Evolutionary conservation across 1,139 yeast genomes (phyloP), one percentile per base, ranked within the genome.

Genomic region (Meyerozyma sp.): DNA sequence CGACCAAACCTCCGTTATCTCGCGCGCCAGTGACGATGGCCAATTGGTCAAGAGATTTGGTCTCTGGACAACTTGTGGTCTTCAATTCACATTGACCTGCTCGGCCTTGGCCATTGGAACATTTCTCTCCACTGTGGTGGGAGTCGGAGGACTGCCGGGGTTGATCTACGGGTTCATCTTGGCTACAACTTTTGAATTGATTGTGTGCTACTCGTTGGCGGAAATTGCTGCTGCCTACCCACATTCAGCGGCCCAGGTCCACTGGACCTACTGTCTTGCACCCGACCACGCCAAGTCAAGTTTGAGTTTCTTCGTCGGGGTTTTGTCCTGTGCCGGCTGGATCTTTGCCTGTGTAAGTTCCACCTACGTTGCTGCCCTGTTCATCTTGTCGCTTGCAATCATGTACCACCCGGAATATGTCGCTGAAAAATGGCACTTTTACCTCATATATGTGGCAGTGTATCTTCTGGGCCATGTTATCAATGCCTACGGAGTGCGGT

Each of bases 181-280:
- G 32, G 57, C 63, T 1, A 58, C 55, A 2, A 41, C 52, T 0
- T 52, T 55, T 42, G 62, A 57, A 43, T 50, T 59, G 42, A 42
- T 61, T 14, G 50, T 59, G 8, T 58, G 63, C 43, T 54, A 48
- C 39, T 55, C 61, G 30, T 46, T 62, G 40, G 65, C 66, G 1
- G 66, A 62, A 47, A 41, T 62, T 32, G 63, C 64, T 2, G 54
- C 62, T 16, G 63, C 64, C 5, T 61, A 53, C 38, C 66, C 67
- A 0, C 61, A 60, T 41, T 56, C 64, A 20, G 56, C 63, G 8
- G 66, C 63, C 21, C 67, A 61, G 45, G 57, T 60, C 32, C 66
- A 61, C 43, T 62, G 66, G 66, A 59, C 66, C 9, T 53, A 58
- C 48, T 53, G 51, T 27, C 48, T 61, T 20, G 60, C 65, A 4